phyloP scores from a whole-genome alignment of 768 basidiomycete genomes.

The Suillus spraguei region DNA sequence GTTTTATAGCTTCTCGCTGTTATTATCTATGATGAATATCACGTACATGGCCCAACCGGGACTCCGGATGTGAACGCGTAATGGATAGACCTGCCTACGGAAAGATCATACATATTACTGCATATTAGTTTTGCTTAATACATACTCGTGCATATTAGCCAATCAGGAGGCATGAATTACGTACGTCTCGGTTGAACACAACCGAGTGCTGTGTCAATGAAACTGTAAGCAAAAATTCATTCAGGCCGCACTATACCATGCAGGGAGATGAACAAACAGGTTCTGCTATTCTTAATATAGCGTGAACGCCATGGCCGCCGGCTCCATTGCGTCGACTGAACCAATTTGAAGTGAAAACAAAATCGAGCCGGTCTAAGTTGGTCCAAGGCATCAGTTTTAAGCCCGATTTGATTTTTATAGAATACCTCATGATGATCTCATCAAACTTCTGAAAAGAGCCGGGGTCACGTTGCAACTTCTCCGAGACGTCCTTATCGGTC shows the following conservation, averaged over 20 bases:
- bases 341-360: neutral
- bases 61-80: slow-evolving; percentile 14
- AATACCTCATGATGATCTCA: slow-evolving; percentile 12
- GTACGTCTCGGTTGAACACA: neutral
- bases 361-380: slow-evolving; percentile 6
- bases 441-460: neutral
- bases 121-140: neutral
- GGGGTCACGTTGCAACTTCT: slow-evolving; percentile 4
- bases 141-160: slow-evolving; percentile 5
- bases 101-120: neutral
- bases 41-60: slow-evolving; percentile 5
- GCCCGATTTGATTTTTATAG: neutral
- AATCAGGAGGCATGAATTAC: slow-evolving; percentile 9
- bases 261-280: slow-evolving; percentile 6
- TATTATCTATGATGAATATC: too few relatives aligned
- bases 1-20: slow-evolving; percentile 27
- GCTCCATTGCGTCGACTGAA: neutral
- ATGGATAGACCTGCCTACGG: slow-evolving; percentile 5
- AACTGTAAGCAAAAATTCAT: slow-evolving; percentile 8
- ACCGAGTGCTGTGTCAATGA: neutral
- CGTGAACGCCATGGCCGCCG: slow-evolving; percentile 7
- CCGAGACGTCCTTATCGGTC: neutral
- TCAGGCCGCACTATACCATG: slow-evolving; percentile 14
- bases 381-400: slow-evolving; percentile 9
- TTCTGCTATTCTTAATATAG: neutral